Evolutionary conservation across 2,329 filamentous ascomycete species (phyloP).

Genomic region (Aspergillus tanneri): DNA sequence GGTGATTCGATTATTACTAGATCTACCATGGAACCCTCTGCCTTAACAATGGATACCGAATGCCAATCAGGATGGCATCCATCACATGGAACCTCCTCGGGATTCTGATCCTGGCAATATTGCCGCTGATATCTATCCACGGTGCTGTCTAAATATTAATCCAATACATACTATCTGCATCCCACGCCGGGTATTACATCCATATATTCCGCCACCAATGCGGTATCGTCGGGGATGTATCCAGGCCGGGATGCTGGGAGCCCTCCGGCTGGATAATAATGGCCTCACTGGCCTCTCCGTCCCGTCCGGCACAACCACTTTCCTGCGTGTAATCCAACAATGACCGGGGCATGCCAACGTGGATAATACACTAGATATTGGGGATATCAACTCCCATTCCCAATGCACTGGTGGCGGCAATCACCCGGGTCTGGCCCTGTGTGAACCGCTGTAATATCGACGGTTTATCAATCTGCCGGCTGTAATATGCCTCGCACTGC

Average conservation of each 20-base stretch:
- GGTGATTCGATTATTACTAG: no score
- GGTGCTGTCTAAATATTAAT: neutral
- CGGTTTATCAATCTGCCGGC: neutral
- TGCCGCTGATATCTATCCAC: no score
- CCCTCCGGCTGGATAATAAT: slow-evolving; percentile 11
- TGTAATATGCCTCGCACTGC: slow-evolving; percentile 2
- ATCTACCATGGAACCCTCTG: no score
- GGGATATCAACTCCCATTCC: slow-evolving; percentile 13
- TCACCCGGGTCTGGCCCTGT: neutral
- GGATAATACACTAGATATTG: slow-evolving; percentile 12
- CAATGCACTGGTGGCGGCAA: slow-evolving; percentile 6
- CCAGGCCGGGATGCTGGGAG: no score
- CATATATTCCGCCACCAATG: no score
- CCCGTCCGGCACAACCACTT: slow-evolving; percentile 4
- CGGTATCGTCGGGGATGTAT: no score
- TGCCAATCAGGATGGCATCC: no score
- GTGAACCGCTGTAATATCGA: neutral
- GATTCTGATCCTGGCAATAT: no score
- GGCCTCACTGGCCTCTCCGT: slow-evolving; percentile 4
- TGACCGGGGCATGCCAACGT: slow-evolving; percentile 2
- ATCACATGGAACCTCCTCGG: no score
- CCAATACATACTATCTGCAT: no score
- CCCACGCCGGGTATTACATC: no score
- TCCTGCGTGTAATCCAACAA: slow-evolving; percentile 12
- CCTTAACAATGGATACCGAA: no score